Evolutionary conservation across 2,329 filamentous ascomycete species (phyloP), one percentile per base, ranked within the genome.

Genomic region (Pseudogymnoascus sp.): DNA sequence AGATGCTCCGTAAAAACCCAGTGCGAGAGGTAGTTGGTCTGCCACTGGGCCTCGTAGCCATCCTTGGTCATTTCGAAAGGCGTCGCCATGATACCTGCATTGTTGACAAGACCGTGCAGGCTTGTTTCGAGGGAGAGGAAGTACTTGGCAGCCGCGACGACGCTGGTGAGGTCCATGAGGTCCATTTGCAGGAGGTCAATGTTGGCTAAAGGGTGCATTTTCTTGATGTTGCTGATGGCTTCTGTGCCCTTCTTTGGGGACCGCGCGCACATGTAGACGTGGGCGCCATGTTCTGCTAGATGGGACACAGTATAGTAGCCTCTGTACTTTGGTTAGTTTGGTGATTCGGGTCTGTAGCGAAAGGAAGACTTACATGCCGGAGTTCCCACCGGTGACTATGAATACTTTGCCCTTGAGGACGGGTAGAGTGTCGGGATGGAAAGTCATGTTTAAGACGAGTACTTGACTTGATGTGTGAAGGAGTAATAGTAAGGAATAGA

Each of bases 311-410:
- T 69, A 59, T 63, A 61, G 61, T 68, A 68, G 59, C 67, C 67
- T 64, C 67, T 69, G 60, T 65, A 16, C 5, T 62, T 63, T 66
- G 46, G 46, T 68, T 12, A 68, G 62, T 40, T 66, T 28, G 59
- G 64, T 4, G 23, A 66, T 64, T 60, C 18, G 5, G 3, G 3
- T 21, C 62, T 21, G 59, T 63, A 37, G 44, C 59, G 60, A 62
- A 60, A 64, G 34, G 18, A n/a, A 67, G 62, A 73, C 75, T 68
- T 69, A 78, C 77, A 79, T 78, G 68, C 78, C 78, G 10, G 77
- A 73, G 63, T 79, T 79, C 0, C 77, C 77, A 42, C 78, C 78
- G 12, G 78, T 80, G 64, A 80, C 76, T 56, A 80, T 71, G 63
- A 73, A 79, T 12, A 79, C 74, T 69, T 76, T 78, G 23, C 75